phyloP scores from a whole-genome alignment of 495 filamentous ascomycete species.

The Xylaria grammica region DNA sequence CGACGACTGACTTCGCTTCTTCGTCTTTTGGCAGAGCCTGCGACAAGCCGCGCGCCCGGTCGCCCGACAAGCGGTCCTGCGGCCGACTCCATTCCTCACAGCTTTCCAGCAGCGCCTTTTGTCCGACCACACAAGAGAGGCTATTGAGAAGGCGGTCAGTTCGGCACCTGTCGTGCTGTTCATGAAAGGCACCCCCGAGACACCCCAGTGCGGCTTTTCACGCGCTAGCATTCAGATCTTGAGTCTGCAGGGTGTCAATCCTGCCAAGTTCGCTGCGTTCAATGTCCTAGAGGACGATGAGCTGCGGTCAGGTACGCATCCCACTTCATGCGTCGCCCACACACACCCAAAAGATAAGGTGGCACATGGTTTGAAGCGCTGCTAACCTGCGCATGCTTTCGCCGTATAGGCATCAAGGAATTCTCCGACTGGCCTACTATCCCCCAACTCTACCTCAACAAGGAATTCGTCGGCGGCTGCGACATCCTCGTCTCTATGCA shows the following conservation, averaged over 20 bases:
- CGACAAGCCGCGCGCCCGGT: conserved; percentile 46
- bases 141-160: conserved; percentile 85
- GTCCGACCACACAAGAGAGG: conserved; percentile 73
- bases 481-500: conserved; percentile 98
- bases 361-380: no score
- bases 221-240: conserved; percentile 93
- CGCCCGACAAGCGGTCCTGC: conserved; percentile 32
- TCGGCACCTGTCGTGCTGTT: conserved; percentile 93
- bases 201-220: conserved; percentile 97
- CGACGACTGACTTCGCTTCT: conserved; percentile 18
- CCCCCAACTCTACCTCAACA: conserved; percentile 91
- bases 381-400: conserved; percentile 18
- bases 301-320: conserved; percentile 74
- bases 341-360: neutral
- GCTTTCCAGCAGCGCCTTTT: conserved; percentile 63
- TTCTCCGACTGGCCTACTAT: conserved; percentile 99
- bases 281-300: conserved; percentile 94
- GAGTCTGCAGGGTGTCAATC: conserved; percentile 92
- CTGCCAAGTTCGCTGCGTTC: conserved; percentile 94
- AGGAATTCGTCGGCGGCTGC: conserved; percentile 95
- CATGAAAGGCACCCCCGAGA: conserved; percentile 98
- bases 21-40: conserved; percentile 28
- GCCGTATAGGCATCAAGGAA: conserved; percentile 88
- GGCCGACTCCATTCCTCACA: conserved; percentile 39
- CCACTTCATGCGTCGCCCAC: neutral